Evolutionary conservation across 257 asterid species (phyloP).

Genomic region (Solanum rostratum): DNA sequence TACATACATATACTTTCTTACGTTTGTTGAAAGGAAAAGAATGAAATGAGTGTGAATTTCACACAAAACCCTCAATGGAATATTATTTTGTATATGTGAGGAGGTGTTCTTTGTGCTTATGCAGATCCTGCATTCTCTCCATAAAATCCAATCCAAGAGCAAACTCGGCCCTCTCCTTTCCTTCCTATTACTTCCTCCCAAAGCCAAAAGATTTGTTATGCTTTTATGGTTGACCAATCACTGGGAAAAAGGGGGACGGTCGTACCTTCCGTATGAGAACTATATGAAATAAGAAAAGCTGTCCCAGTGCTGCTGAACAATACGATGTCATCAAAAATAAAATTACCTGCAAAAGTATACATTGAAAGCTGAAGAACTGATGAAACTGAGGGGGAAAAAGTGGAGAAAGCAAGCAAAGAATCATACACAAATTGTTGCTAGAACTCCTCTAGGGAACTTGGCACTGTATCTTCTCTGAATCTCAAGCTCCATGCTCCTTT

Average conservation of each 20-base stretch:
- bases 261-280: constrained; percentile 91
- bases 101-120: not conserved
- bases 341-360: constrained; percentile 31
- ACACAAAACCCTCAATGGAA: not conserved
- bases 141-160: not conserved
- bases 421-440: constrained; percentile 73
- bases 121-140: not conserved
- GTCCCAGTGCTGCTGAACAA: constrained; percentile 85
- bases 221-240: not conserved
- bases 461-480: constrained; percentile 32
- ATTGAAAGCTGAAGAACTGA: not conserved
- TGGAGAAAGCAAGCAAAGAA: not conserved
- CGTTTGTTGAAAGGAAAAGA: not conserved
- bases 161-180: not conserved
- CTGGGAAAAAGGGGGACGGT: not conserved
- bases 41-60: not conserved
- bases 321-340: constrained; percentile 53
- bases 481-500: constrained; percentile 54
- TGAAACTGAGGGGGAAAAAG: not conserved
- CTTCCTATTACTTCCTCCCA: not conserved
- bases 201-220: not conserved
- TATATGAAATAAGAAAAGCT: constrained; percentile 78
- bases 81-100: not conserved
- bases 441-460: constrained; percentile 69
- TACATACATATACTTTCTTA: not conserved